Evolutionary conservation across 345 rosid genomes (phyloP), one percentile per base, ranked within the genome.

Genomic region (Sisymbrium altissimum): DNA sequence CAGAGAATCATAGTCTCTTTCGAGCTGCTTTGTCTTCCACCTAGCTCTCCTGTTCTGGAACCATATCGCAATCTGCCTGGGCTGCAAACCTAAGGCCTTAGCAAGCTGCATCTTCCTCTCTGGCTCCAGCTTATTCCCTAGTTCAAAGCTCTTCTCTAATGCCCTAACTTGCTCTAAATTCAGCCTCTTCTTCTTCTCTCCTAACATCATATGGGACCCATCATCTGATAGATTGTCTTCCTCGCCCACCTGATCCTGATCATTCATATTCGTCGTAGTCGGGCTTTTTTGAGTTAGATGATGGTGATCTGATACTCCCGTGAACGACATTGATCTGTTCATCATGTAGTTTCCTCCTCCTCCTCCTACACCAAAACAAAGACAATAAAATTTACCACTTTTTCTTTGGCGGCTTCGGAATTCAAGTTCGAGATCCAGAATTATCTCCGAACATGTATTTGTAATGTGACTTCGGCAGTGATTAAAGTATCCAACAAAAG

Each of bases 171-270:
- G 94, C 75, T 86, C 91, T 68, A 82, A 43, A 76, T 81, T 88
- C 45, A 88, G 82, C 86, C 94, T 85, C 88, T 83, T 88, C 84
- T 86, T 88, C 84, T 83, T 88, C 86, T 88, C 94, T 58, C 89
- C 91, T 35, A 73, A 62, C 14, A 79, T 65, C 76, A 76, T 70
- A 46, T 88, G 88, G 35, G 89, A 88, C 80, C 89, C 94, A 82
- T 90, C 97, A 74, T 90, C 97, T 5, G 94, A 90, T 58, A 86
- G 78, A 11, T 90, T 92, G 58, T 88, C 92, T 27, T 88, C 96
- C 41, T 72, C 88, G 33, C 83, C 91, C 49, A 67, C 32, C n/a
- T 72, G 81, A 8, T 72, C 78, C 6, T 70, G 79, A 70, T 76
- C 66, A 55, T 76, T 64, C 64, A 70, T 59, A 62, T 55, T 70